Percentiles rank a stretch among this genome's conserved stretches.
phyloP scores from a whole-genome alignment of 1,284 basidiomycete species.

The Austroboletus olivaceoglutinosus region DNA sequence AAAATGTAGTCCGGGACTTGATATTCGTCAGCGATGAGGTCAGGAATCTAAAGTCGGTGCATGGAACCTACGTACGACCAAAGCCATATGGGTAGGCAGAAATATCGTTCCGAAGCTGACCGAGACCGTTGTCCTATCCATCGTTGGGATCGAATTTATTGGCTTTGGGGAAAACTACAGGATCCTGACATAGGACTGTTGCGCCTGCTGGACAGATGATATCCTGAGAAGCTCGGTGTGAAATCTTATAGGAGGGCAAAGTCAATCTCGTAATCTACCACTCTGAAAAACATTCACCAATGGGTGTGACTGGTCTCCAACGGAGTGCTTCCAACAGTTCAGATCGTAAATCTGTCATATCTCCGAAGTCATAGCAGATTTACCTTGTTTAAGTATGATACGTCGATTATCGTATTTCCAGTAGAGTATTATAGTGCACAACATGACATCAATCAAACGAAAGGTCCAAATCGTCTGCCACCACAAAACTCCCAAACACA shows the following conservation, averaged over 20 bases:
- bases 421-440: too few species aligned
- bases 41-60: neutral
- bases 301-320: slow-evolving; percentile 60
- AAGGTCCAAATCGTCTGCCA: slow-evolving; percentile 64
- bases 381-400: too few species aligned
- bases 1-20: slow-evolving; percentile 23
- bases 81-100: slow-evolving; percentile 57
- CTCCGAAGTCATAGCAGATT: too few species aligned
- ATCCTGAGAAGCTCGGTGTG: slow-evolving; percentile 57
- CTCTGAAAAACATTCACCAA: slow-evolving; percentile 32
- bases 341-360: too few species aligned
- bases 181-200: slow-evolving; percentile 53
- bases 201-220: slow-evolving; percentile 60
- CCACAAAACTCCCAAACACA: slow-evolving; percentile 70
- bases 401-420: too few species aligned
- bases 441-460: slow-evolving; percentile 26
- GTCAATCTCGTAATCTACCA: neutral
- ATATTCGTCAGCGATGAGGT: neutral
- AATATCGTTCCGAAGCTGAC: slow-evolving; percentile 48
- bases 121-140: slow-evolving; percentile 54
- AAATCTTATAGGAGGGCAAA: slow-evolving; percentile 38
- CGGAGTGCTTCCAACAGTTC: slow-evolving; percentile 58
- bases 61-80: slow-evolving; percentile 47
- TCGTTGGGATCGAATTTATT: slow-evolving; percentile 57
- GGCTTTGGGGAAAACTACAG: slow-evolving; percentile 54